Conservation (phyloP, 495 filamentous ascomycete genomes). For the Entonaema liquescens region DNA sequence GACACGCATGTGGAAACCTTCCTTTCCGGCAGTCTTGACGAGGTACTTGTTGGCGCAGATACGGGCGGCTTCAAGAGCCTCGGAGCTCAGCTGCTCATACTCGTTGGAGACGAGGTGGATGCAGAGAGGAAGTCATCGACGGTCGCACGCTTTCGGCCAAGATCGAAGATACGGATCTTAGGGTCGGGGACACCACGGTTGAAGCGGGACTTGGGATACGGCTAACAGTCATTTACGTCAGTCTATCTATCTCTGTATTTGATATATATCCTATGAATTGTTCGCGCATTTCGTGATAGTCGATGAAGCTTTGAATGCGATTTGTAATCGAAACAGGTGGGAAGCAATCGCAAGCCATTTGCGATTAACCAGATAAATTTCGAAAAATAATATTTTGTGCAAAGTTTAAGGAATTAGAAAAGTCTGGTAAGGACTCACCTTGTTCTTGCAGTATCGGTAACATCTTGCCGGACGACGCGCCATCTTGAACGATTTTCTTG, state of each 20-base stretch:
- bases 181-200: conserved; percentile 99
- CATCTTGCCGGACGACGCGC: conserved; percentile 97
- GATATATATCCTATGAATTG: neutral
- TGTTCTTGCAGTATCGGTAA: conserved; percentile 99
- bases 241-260: conserved; percentile 16
- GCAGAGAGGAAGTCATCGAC: conserved; percentile 98
- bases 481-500: conserved; percentile 81
- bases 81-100: conserved; percentile 97
- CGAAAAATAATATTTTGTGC: conserved; percentile 6
- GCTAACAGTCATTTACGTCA: conserved; percentile 63
- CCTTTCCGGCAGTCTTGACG: conserved; percentile 96
- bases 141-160: conserved; percentile 96
- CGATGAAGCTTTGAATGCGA: neutral
- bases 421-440: conserved; percentile 68
- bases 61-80: conserved; percentile 98
- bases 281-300: neutral
- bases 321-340: neutral
- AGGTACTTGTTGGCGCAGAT: conserved; percentile 99
- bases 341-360: conserved; percentile 26
- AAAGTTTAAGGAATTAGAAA: conserved; percentile 5
- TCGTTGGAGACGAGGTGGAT: conserved; percentile 99
- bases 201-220: conserved; percentile 99
- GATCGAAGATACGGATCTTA: conserved; percentile 99
- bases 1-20: conserved; percentile 98
- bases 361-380: conserved; percentile 15